These are phyloP conservation scores for Kwoniella bestiolae DNA, from an alignment of 768 basidiomycete species.

Conservation along the genomic window DNA sequence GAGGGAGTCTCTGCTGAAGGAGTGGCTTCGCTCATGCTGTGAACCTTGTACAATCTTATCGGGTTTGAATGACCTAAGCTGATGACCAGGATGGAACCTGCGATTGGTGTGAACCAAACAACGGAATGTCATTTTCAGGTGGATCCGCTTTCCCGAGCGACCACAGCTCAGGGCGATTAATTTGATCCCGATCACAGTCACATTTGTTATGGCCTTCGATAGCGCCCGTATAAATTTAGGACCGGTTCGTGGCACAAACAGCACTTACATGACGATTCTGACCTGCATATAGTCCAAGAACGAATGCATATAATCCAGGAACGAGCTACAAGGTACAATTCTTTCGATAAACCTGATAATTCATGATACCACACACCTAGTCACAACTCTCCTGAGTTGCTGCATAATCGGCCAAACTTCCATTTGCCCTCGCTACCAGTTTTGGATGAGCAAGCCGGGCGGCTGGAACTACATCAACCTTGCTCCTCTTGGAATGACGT, in stretches of 20 bases:
- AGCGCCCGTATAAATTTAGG: too few relatives aligned
- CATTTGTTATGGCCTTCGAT: too few relatives aligned
- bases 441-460: conserved; percentile 11
- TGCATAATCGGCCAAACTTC: conserved; percentile 9
- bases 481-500: conserved; percentile 1
- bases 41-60: too few relatives aligned
- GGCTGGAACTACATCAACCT: conserved; percentile 3
- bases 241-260: too few relatives aligned
- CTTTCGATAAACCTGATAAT: background rate
- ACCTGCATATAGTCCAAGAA: too few relatives aligned
- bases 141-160: too few relatives aligned
- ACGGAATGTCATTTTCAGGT: too few relatives aligned
- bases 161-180: background rate
- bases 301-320: background rate
- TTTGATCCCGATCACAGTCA: background rate
- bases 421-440: conserved; percentile 12
- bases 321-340: background rate
- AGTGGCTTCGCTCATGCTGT: background rate
- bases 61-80: too few relatives aligned
- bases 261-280: too few relatives aligned
- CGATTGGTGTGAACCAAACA: conserved; percentile 2
- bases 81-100: background rate
- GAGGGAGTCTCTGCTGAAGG: background rate
- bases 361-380: background rate
- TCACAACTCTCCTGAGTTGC: conserved; percentile 18